phyloP scores from a whole-genome alignment of 1,284 basidiomycete species.

The Sanghuangporus baumii region DNA sequence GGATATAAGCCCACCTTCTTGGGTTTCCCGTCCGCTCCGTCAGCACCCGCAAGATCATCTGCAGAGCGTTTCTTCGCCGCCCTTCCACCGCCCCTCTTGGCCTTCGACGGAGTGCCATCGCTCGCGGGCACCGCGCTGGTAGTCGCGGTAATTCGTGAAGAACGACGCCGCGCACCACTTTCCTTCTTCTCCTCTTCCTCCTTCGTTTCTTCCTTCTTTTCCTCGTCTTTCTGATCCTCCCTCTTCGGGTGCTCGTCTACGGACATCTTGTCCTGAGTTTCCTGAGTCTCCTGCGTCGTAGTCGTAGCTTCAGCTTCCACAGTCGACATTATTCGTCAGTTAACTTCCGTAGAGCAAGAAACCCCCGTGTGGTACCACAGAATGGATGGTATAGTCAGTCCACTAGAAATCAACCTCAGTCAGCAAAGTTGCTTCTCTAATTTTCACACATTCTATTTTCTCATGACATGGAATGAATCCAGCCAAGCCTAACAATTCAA shows the following conservation, averaged over 20 bases:
- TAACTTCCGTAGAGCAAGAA: background rate
- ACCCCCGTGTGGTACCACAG: background rate
- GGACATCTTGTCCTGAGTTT: background rate
- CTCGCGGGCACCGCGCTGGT: slow-evolving; percentile 10
- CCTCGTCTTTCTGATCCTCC: background rate
- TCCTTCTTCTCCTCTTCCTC: background rate
- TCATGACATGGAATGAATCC: background rate
- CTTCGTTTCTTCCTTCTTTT: background rate
- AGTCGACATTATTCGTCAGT: background rate
- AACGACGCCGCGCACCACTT: slow-evolving; percentile 12
- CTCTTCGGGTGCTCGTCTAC: background rate
- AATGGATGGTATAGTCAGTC: background rate
- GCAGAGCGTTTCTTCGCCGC: slow-evolving; percentile 22
- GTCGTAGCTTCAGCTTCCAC: background rate
- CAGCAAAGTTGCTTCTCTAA: slow-evolving; percentile 1
- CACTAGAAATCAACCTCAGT: background rate
- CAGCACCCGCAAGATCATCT: slow-evolving; percentile 23
- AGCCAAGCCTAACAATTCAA: background rate
- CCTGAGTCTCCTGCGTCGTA: background rate
- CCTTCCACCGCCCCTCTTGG: slow-evolving; percentile 13
- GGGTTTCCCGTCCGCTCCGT: slow-evolving; percentile 23
- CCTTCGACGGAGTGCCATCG: slow-evolving; percentile 19
- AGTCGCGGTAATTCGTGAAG: slow-evolving; percentile 18
- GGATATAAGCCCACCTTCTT: background rate
- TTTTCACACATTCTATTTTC: background rate